Conservation (phyloP, 2,329 filamentous ascomycete genomes). For the Hypomyces perniciosus region DNA sequence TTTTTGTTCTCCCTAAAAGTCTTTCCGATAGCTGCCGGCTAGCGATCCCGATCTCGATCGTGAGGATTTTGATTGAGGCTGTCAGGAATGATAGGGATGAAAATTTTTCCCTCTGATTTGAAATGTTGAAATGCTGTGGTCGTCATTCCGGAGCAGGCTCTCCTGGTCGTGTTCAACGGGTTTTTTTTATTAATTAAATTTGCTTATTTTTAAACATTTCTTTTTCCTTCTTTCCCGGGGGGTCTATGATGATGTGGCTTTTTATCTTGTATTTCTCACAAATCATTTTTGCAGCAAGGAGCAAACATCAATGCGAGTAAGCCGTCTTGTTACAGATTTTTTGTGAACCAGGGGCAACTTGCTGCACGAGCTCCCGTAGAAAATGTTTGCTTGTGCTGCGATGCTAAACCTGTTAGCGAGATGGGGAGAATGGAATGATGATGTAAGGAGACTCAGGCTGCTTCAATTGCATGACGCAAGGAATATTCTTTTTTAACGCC, state of each 20-base stretch:
- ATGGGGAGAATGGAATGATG: no score
- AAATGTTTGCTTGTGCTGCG: background rate
- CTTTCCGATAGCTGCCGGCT: background rate
- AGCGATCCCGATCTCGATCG: background rate
- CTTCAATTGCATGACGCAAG: no score
- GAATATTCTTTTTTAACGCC: no score
- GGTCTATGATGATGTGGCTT: no score
- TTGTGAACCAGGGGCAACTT: background rate
- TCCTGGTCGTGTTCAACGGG: no score
- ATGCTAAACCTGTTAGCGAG: no score
- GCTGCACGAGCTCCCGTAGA: background rate
- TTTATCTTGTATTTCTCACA: no score
- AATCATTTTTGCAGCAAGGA: background rate
- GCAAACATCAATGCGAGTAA: background rate
- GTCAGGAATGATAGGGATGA: background rate
- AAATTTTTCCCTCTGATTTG: background rate
- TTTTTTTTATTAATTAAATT: no score
- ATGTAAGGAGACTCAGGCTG: no score
- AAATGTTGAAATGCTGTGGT: background rate
- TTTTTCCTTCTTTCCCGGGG: no score
- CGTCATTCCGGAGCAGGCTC: background rate
- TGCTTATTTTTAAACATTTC: no score
- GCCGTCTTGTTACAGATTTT: background rate
- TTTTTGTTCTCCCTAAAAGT: background rate
- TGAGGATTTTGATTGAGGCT: background rate